These are phyloP conservation scores for Suillus occidentalis DNA, from an alignment of 768 basidiomycete species.

Conservation along the genomic window DNA sequence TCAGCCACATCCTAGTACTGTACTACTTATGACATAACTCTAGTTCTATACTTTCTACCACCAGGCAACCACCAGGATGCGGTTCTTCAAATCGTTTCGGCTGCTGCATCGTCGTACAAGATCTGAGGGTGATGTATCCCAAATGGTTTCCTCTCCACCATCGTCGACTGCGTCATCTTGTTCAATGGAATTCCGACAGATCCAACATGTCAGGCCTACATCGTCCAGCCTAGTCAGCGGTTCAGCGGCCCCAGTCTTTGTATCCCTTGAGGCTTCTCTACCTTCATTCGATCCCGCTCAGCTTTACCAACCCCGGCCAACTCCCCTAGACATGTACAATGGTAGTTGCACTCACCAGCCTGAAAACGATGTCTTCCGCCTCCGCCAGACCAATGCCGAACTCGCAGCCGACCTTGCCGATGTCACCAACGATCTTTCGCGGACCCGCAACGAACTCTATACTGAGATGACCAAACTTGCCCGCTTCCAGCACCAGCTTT, in stretches of 20 bases:
- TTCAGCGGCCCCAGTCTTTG: constrained; percentile 21
- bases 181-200: background rate
- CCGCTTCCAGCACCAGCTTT: constrained; percentile 24
- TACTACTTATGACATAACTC: background rate
- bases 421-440: constrained; percentile 27
- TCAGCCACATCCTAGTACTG: background rate
- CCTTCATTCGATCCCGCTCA: constrained; percentile 29
- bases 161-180: background rate
- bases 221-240: background rate
- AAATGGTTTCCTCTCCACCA: constrained; percentile 11
- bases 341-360: background rate
- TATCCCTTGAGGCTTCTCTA: constrained; percentile 20
- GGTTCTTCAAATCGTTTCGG: constrained; percentile 44
- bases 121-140: constrained; percentile 42
- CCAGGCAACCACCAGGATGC: constrained; percentile 33
- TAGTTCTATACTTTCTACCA: background rate
- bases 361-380: constrained; percentile 5
- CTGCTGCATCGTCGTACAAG: constrained; percentile 48
- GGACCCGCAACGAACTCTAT: constrained; percentile 29
- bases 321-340: constrained; percentile 12
- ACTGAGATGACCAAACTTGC: constrained; percentile 28
- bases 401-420: constrained; percentile 30
- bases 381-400: constrained; percentile 16
- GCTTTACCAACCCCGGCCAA: constrained; percentile 17
- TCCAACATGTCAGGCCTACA: background rate